Conservation (phyloP, 495 filamentous ascomycete genomes). For the Xylaria scruposa region DNA sequence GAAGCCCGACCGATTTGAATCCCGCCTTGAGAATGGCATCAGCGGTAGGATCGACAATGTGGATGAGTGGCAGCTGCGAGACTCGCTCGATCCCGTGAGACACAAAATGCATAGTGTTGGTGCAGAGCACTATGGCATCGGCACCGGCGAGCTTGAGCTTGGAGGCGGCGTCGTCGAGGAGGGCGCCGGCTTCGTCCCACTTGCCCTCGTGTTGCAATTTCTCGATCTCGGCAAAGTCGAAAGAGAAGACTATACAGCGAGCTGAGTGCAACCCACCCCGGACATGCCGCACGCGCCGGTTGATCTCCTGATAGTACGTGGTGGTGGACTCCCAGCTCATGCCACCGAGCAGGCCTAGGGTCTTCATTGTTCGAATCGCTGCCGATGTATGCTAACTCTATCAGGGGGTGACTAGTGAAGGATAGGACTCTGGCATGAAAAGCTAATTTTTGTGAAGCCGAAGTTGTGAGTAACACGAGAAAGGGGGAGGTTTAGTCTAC, state of each 20-base stretch:
- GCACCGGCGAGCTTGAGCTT: slow-evolving; percentile 22
- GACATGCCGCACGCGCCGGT: slow-evolving; percentile 20
- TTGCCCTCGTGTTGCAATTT: slow-evolving; percentile 21
- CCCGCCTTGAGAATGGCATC: slow-evolving; percentile 18
- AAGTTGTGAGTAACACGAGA: not conserved
- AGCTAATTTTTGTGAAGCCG: not conserved
- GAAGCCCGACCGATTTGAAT: slow-evolving; percentile 24
- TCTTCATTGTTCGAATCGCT: slow-evolving; percentile 11
- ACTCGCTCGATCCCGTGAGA: slow-evolving; percentile 12
- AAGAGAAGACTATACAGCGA: slow-evolving; percentile 23
- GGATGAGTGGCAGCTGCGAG: slow-evolving; percentile 16
- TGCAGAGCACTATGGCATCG: slow-evolving; percentile 21
- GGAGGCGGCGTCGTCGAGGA: slow-evolving; percentile 13
- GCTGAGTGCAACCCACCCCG: slow-evolving; percentile 21
- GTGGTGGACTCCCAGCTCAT: slow-evolving; percentile 26
- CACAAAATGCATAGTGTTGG: slow-evolving; percentile 22
- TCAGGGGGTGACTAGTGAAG: not conserved
- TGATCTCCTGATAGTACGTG: slow-evolving; percentile 25
- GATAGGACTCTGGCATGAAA: not conserved
- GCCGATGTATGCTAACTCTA: not conserved
- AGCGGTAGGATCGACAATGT: slow-evolving; percentile 22
- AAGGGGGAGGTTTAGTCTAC: slow-evolving; percentile 10
- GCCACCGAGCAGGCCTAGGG: slow-evolving; percentile 19
- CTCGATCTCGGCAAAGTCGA: slow-evolving; percentile 22
- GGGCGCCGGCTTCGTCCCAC: slow-evolving; percentile 19